phyloP scores from a whole-genome alignment of 805 yeast species.

The Lipomyces yamadae region DNA sequence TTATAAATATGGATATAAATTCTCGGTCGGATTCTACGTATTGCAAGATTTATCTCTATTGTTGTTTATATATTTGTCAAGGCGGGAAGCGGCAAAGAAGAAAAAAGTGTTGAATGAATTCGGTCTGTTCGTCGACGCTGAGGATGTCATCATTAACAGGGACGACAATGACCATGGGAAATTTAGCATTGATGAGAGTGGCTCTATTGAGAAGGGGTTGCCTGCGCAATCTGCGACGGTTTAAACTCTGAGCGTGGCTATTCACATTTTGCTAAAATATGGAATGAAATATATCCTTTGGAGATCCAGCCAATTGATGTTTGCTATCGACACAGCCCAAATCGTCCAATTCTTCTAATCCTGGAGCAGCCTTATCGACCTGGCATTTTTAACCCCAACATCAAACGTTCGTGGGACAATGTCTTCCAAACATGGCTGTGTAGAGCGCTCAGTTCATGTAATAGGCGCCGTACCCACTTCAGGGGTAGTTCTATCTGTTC shows the following conservation, averaged over 20 bases:
- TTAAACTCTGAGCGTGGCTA: neutral
- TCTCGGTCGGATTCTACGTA: conserved; percentile 23
- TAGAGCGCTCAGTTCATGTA: too few species aligned
- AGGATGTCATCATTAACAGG: conserved; percentile 9
- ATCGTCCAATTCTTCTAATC: too few species aligned
- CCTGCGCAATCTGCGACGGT: conserved; percentile 2
- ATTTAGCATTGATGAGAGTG: neutral
- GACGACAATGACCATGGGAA: neutral
- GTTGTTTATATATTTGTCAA: conserved; percentile 18
- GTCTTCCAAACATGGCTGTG: too few species aligned
- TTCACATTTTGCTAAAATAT: too few species aligned
- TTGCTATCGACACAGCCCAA: too few species aligned
- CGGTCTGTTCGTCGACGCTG: conserved; percentile 18
- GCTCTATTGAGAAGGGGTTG: conserved; percentile 2
- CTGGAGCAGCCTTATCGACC: too few species aligned
- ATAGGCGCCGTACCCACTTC: too few species aligned
- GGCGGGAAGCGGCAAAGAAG: conserved; percentile 17
- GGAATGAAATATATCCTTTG: too few species aligned
- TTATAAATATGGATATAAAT: conserved; percentile 37
- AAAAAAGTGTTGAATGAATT: conserved; percentile 22
- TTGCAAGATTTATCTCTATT: conserved; percentile 19
- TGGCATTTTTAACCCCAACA: too few species aligned
- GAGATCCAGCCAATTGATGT: too few species aligned
- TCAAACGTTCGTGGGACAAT: too few species aligned
- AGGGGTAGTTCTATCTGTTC: too few species aligned